phyloP scores from a whole-genome alignment of 208 protist species.

The Trypanosoma conorhini region DNA sequence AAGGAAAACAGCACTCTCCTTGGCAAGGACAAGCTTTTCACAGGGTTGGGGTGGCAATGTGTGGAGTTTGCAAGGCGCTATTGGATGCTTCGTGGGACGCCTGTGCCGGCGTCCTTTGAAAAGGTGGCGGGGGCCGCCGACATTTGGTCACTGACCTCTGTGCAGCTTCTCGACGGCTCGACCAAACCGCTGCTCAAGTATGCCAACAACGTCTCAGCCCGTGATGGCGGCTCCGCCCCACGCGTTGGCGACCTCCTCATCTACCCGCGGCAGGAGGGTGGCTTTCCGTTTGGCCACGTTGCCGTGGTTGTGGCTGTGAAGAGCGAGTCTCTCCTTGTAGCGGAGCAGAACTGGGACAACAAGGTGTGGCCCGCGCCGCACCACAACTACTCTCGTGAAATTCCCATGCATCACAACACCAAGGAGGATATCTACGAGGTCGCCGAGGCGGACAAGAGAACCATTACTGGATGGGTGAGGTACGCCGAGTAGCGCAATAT shows the following conservation, averaged over 20 bases:
- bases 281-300: slow-evolving; percentile 75
- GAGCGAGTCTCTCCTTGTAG: slow-evolving; percentile 41
- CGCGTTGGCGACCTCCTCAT: slow-evolving; percentile 63
- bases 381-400: slow-evolving; percentile 64
- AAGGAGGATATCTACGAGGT: slow-evolving; percentile 25
- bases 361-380: slow-evolving; percentile 55
- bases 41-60: slow-evolving; percentile 84
- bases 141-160: slow-evolving; percentile 57
- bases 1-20: background rate
- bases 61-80: slow-evolving; percentile 89
- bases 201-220: slow-evolving; percentile 26
- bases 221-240: slow-evolving; percentile 35
- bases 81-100: slow-evolving; percentile 71
- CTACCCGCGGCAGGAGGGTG: slow-evolving; percentile 46
- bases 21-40: background rate
- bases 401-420: slow-evolving; percentile 15
- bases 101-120: slow-evolving; percentile 53
- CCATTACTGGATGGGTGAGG: slow-evolving; percentile 46
- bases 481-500: slow-evolving; percentile 22
- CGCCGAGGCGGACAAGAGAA: slow-evolving; percentile 24
- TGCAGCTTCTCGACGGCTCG: slow-evolving; percentile 37
- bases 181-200: slow-evolving; percentile 51
- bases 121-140: slow-evolving; percentile 64
- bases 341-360: slow-evolving; percentile 89
- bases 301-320: slow-evolving; percentile 67